Base-by-base conservation (phyloP, 2,329 filamentous ascomycete genomes). In the Trichocomaceae sp. region DNA sequence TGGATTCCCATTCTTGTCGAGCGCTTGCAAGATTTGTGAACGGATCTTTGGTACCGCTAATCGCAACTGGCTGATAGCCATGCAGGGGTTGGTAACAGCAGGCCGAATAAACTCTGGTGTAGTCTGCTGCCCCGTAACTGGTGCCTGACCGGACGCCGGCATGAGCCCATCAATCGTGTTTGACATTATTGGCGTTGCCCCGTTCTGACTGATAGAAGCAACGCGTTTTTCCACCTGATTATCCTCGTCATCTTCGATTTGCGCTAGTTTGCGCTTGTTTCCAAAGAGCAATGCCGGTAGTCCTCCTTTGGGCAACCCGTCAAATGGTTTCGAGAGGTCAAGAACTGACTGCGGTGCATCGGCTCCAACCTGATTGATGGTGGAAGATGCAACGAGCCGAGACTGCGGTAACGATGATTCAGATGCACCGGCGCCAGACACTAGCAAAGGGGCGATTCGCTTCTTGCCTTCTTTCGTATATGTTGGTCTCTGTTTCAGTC, bases 391-490 rank as follows among this genome's bases (percentile, higher is more conserved):
- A 59, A 96, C 86, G 5, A 97, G 77, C 64, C 95, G 88, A 20
- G 90, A 87, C 65, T 95, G 89, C 1, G 92, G 92, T 12, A 96
- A 75, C 15, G 91, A 95, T 0, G 91, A 95, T 65, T 91, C 85
- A 10, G 88, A 89, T 1, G 86, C 88, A 2, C 88, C 90, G 8
- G 91, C 92, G 0, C 90, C 90, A 0, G 92, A 95, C 6, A 99
- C 89, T 12, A 99, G 79, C 60, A 99, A 78, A 1, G 93, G 93
- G 3, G 90, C 88, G 54, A 99, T 92, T 53, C 93, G 83, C 75
- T 99, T 99, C 74, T 93, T 97, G 29, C 93, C 93, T 61, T 99
- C 92, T 69, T 96, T 97, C 0, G 90, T 95, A 57, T 96, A 86
- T 0, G 92, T 96, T 3, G 97, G 91, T 51, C 93, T 83, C 59